Evolutionary conservation across 2,329 filamentous ascomycete species (phyloP).

Genomic region (Colletotrichum graminicola): DNA sequence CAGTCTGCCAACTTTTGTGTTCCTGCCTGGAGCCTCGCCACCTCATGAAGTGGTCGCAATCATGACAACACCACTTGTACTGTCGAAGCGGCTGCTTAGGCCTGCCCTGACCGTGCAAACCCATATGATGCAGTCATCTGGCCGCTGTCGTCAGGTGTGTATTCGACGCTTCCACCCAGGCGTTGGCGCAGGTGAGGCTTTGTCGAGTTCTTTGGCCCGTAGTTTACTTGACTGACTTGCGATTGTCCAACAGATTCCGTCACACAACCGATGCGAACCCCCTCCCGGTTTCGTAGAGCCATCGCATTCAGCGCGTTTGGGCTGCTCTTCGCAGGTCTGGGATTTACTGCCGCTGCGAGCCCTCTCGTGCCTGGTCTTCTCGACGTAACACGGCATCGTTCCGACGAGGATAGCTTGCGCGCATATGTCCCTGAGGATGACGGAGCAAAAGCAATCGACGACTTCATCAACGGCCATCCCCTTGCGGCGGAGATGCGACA

Average conservation of each 20-base stretch:
- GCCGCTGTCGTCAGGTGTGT: constrained; percentile 2
- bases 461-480: constrained; percentile 80
- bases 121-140: not conserved
- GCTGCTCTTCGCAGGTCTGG: constrained; percentile 61
- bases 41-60: not conserved
- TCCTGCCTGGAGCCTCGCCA: not conserved
- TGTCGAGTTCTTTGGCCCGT: not conserved
- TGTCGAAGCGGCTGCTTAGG: constrained; percentile 7
- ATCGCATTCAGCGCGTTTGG: constrained; percentile 35
- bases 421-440: constrained; percentile 72
- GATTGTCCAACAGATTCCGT: not conserved
- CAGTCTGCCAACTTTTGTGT: not conserved
- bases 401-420: constrained; percentile 78
- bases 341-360: constrained; percentile 68
- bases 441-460: constrained; percentile 72
- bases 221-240: not conserved
- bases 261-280: not conserved
- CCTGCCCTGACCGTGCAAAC: not conserved
- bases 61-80: constrained; percentile 20
- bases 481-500: constrained; percentile 77
- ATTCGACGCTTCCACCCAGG: constrained; percentile 27
- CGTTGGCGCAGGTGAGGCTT: constrained; percentile 16
- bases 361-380: constrained; percentile 59
- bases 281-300: constrained; percentile 32
- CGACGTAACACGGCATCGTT: constrained; percentile 40